Percentiles rank a stretch among this genome's conserved stretches.
Conservation (phyloP, 345 rosid species). For the Raphanus sativus region DNA sequence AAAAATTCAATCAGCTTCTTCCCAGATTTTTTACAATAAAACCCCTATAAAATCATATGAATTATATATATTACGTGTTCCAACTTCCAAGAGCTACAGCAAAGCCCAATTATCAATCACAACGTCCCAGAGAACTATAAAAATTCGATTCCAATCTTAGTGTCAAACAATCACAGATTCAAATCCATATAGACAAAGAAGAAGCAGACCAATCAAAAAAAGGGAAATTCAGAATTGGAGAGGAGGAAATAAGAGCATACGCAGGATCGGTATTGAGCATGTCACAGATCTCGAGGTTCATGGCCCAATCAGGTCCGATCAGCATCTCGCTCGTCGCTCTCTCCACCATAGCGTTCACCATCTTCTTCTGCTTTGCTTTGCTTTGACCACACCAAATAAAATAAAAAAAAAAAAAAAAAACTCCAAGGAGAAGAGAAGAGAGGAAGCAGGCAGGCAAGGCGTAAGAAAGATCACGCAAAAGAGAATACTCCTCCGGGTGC, state of each 20-base stretch:
- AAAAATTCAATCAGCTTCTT: too few species aligned
- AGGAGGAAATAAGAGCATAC: constrained; percentile 40
- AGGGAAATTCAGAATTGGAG: constrained; percentile 11
- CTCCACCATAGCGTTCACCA: constrained; percentile 99
- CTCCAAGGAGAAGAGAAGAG: constrained; percentile 15
- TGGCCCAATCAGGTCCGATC: constrained; percentile 99
- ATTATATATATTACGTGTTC: too few species aligned
- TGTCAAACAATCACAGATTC: constrained; percentile 14
- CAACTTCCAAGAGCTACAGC: too few species aligned
- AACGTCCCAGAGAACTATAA: background rate
- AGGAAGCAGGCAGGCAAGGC: constrained; percentile 20
- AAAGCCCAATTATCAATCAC: too few species aligned
- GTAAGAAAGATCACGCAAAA: constrained; percentile 22
- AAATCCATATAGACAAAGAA: background rate
- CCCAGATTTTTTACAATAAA: background rate
- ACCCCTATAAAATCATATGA: too few species aligned
- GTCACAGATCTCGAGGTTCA: constrained; percentile 99
- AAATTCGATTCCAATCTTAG: constrained; percentile 14
- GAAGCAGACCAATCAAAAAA: constrained; percentile 1
- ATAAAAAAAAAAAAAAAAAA: background rate
- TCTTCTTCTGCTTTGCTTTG: constrained; percentile 32
- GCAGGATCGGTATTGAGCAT: constrained; percentile 92
- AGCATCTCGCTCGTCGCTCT: constrained; percentile 98
- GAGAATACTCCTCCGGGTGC: constrained; percentile 47
- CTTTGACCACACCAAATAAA: constrained; percentile 11